A percentile compares a stretch with the other conserved stretches of the same genome.
phyloP scores from a whole-genome alignment of 208 protist genomes.

The Leishmania tropica region DNA sequence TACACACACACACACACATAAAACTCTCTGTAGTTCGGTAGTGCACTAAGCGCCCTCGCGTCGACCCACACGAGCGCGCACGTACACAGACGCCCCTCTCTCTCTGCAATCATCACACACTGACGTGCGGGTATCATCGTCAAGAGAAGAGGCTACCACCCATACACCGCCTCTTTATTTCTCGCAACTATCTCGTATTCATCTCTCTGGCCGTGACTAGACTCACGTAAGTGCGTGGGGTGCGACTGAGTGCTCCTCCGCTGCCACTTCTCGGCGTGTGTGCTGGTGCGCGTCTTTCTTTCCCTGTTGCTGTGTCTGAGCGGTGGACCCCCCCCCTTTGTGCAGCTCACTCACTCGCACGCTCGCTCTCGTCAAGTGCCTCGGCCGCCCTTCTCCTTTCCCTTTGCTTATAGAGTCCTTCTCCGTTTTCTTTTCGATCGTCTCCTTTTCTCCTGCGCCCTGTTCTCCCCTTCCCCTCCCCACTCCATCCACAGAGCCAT shows the following conservation, averaged over 20 bases:
- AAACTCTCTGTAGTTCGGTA: background rate
- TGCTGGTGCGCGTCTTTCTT: background rate
- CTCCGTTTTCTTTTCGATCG: background rate
- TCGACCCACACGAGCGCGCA: background rate
- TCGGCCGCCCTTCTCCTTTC: background rate
- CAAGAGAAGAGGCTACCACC: background rate
- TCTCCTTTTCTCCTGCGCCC: background rate
- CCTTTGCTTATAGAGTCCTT: background rate
- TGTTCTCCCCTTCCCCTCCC: background rate
- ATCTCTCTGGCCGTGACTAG: background rate
- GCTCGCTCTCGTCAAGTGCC: background rate
- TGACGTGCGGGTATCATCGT: background rate
- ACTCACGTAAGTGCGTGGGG: background rate
- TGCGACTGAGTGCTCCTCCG: background rate
- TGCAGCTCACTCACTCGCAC: background rate
- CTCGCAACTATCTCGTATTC: background rate
- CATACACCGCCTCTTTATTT: background rate
- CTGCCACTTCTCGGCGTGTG: background rate
- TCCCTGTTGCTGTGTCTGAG: too few species aligned
- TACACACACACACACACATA: background rate
- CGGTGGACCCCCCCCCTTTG: background rate
- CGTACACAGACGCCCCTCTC: background rate
- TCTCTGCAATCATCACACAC: background rate
- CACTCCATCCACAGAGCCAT: background rate
- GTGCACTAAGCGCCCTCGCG: background rate